Evolutionary conservation across 139 green algal genomes (phyloP).

Genomic region (Tetradesmus obliquus): DNA sequence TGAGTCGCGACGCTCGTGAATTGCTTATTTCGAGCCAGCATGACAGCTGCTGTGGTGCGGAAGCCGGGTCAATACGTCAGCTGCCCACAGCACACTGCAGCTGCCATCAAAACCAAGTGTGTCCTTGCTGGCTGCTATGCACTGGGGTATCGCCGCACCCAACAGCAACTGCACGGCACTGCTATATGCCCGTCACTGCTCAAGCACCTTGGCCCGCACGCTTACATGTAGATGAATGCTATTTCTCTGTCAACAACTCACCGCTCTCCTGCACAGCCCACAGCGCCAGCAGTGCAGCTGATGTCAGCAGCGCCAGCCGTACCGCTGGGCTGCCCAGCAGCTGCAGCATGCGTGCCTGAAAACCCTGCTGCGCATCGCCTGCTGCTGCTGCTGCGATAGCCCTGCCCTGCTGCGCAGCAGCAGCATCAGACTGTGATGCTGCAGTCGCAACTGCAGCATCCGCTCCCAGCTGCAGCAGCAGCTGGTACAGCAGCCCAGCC

Average conservation of each 20-base stretch:
- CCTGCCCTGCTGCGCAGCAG: neutral
- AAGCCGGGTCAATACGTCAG: too few species aligned
- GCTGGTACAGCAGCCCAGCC: slow-evolving; percentile 78
- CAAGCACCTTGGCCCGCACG: too few species aligned
- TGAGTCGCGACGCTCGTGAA: too few species aligned
- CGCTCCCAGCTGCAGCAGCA: slow-evolving; percentile 65
- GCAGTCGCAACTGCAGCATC: slow-evolving; percentile 30
- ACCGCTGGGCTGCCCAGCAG: slow-evolving; percentile 7
- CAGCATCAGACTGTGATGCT: neutral
- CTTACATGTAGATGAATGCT: neutral
- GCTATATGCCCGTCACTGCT: too few species aligned
- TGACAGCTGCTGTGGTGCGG: too few species aligned
- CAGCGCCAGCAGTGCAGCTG: slow-evolving; percentile 2
- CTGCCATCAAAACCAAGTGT: too few species aligned
- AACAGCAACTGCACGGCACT: too few species aligned
- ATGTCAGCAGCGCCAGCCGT: slow-evolving; percentile 5
- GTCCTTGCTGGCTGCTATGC: too few species aligned
- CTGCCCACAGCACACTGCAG: too few species aligned
- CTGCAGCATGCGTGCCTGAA: neutral
- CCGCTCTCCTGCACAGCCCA: slow-evolving; percentile 25
- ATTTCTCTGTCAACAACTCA: neutral
- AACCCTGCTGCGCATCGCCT: neutral
- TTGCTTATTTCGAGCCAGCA: too few species aligned
- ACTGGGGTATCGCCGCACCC: too few species aligned
- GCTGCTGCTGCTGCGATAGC: neutral